phyloP scores from a whole-genome alignment of 768 basidiomycete genomes.

The Agaricus blazei region DNA sequence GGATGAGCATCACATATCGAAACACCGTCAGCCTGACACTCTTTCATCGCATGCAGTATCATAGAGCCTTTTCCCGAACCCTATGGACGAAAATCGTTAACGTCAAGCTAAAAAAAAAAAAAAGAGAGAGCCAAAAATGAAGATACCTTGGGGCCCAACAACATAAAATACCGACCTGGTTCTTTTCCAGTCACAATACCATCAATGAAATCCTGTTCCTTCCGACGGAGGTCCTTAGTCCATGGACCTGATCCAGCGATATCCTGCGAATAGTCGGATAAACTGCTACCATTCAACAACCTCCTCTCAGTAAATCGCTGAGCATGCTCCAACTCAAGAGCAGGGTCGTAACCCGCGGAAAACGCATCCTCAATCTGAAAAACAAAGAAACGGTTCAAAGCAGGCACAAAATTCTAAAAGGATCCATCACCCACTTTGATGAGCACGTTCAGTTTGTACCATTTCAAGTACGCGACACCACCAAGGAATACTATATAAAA shows the following conservation, averaged over 20 bases:
- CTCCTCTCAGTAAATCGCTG: slow-evolving; percentile 36
- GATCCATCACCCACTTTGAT: slow-evolving; percentile 50
- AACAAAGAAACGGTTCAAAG: neutral
- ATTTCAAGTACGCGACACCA: slow-evolving; percentile 66
- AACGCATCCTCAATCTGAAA: slow-evolving; percentile 74
- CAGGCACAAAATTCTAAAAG: neutral
- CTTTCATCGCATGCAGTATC: slow-evolving; percentile 78
- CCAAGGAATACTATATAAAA: slow-evolving; percentile 56
- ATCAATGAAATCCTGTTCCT: slow-evolving; percentile 75
- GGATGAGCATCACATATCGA: slow-evolving; percentile 82
- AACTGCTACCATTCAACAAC: slow-evolving; percentile 19
- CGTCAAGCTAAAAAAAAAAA: neutral
- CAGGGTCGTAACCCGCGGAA: slow-evolving; percentile 75
- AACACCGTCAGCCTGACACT: slow-evolving; percentile 63
- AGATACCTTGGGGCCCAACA: slow-evolving; percentile 72
- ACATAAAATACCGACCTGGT: slow-evolving; percentile 66
- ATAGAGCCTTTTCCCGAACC: slow-evolving; percentile 82
- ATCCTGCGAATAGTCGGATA: slow-evolving; percentile 21
- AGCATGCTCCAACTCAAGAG: slow-evolving; percentile 71
- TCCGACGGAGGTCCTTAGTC: slow-evolving; percentile 61
- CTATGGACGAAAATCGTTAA: slow-evolving; percentile 23
- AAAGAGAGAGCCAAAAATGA: neutral
- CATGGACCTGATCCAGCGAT: slow-evolving; percentile 34
- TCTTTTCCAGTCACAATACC: slow-evolving; percentile 72
- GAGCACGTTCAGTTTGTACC: slow-evolving; percentile 82